Percentiles rank a stretch among this genome's conserved stretches.
phyloP scores from a whole-genome alignment of 2,329 filamentous ascomycete genomes.

The Pyricularia sp. region DNA sequence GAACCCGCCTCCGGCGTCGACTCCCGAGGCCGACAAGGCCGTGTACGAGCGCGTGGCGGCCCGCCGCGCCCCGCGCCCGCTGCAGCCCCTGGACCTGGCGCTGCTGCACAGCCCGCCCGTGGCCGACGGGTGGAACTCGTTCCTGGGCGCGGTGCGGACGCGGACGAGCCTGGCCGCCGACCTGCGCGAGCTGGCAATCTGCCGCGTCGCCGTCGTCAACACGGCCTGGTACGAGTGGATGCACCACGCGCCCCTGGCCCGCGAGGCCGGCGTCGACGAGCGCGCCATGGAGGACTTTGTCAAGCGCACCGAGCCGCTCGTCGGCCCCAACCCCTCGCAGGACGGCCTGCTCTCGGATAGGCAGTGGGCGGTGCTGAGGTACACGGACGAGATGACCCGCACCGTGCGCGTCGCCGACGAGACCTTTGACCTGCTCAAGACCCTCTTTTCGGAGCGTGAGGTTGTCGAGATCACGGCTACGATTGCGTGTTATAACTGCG shows the following conservation, averaged over 20 bases:
- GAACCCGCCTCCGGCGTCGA: conserved; percentile 31
- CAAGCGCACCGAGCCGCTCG: conserved; percentile 16
- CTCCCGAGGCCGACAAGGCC: conserved; percentile 32
- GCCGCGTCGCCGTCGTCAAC: conserved; percentile 68
- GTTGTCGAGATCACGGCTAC: conserved; percentile 73
- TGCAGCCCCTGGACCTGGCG: conserved; percentile 63
- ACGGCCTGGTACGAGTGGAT: conserved; percentile 76
- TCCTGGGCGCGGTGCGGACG: conserved; percentile 51
- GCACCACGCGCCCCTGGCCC: conserved; percentile 59
- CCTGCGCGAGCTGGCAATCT: conserved; percentile 67
- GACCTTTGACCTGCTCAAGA: conserved; percentile 51
- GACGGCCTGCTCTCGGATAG: conserved; percentile 33
- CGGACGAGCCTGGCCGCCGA: conserved; percentile 35
- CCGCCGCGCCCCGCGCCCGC: conserved; percentile 53
- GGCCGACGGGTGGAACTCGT: conserved; percentile 63
- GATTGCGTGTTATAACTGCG: conserved; percentile 68
- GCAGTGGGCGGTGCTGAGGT: conserved; percentile 57
- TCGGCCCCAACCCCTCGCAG: conserved; percentile 13
- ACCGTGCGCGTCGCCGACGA: conserved; percentile 55
- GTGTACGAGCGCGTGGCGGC: conserved; percentile 52
- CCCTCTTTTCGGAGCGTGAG: conserved; percentile 53
- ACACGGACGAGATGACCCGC: conserved; percentile 75
- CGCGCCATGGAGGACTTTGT: conserved; percentile 32
- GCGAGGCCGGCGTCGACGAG: conserved; percentile 41
- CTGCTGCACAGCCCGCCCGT: conserved; percentile 62